A percentile compares a stretch with the other conserved stretches of the same genome.
These are phyloP conservation scores for Cytospora piceae DNA, from an alignment of 2,329 filamentous ascomycete species.

Conservation along the genomic window DNA sequence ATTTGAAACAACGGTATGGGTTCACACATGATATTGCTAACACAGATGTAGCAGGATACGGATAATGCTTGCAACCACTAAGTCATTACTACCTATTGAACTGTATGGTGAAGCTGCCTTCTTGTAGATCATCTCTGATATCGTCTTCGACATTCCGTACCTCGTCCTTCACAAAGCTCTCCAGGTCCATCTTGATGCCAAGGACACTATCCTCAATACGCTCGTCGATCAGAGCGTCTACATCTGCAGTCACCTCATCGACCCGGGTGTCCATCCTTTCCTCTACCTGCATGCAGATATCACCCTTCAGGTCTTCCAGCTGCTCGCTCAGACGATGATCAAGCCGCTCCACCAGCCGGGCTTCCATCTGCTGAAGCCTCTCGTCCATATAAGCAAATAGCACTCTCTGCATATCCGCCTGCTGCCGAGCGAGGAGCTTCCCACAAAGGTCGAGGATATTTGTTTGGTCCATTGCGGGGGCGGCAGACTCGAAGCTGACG, in stretches of 20 bases:
- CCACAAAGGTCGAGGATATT: not conserved
- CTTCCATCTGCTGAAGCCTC: not conserved
- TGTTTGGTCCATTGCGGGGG: not conserved
- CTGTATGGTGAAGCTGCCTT: not conserved
- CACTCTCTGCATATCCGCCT: not conserved
- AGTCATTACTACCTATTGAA: not conserved
- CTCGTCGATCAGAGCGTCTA: not conserved
- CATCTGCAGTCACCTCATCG: not conserved
- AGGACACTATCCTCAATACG: not conserved
- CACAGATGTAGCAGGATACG: not conserved
- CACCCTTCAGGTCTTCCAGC: not conserved
- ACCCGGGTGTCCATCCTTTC: not conserved
- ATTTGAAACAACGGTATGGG: no score
- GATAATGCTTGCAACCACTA: not conserved
- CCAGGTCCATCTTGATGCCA: not conserved
- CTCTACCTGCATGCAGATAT: not conserved
- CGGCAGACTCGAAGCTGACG: not conserved
- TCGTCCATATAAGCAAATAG: not conserved
- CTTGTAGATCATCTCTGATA: constrained; percentile 2
- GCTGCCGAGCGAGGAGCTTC: not conserved
- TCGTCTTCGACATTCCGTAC: not conserved
- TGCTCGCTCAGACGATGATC: not conserved
- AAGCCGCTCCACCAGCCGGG: not conserved
- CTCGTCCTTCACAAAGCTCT: not conserved
- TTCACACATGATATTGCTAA: not conserved